Percentiles rank a stretch among this genome's conserved stretches.
Evolutionary conservation across 495 filamentous ascomycete species (phyloP).

Genomic region (Penicilliopsis zonata): DNA sequence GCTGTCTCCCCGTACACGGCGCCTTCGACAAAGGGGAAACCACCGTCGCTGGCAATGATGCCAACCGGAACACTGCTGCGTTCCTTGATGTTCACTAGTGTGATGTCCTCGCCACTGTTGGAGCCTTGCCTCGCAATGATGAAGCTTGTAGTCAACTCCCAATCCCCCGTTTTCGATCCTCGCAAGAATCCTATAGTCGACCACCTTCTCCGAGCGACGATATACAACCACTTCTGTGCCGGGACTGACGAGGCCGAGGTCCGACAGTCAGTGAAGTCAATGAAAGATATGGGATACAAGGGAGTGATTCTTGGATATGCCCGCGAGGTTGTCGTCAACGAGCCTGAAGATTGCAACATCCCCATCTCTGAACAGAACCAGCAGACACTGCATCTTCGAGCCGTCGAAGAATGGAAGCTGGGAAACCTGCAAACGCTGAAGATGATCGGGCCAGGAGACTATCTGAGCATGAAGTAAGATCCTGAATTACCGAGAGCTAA

Average conservation of each 20-base stretch:
- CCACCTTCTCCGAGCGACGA: slow-evolving; percentile 56
- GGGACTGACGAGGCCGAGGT: slow-evolving; percentile 58
- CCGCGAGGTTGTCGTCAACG: slow-evolving; percentile 54
- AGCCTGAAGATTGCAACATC: slow-evolving; percentile 15
- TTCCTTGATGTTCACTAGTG: slow-evolving; percentile 56
- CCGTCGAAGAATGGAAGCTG: slow-evolving; percentile 44
- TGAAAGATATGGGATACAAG: slow-evolving; percentile 56
- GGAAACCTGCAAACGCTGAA: slow-evolving; percentile 59
- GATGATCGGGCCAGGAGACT: slow-evolving; percentile 55
- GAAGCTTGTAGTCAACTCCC: slow-evolving; percentile 50
- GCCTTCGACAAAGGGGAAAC: slow-evolving; percentile 1
- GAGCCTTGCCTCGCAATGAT: slow-evolving; percentile 48
- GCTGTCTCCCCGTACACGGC: neutral
- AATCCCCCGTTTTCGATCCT: slow-evolving; percentile 41
- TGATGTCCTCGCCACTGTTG: slow-evolving; percentile 67
- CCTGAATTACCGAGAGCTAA: neutral
- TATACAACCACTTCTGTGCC: slow-evolving; percentile 79
- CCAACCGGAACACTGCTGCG: slow-evolving; percentile 58
- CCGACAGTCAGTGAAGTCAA: slow-evolving; percentile 37
- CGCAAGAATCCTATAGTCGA: slow-evolving; percentile 44
- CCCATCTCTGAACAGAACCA: slow-evolving; percentile 12
- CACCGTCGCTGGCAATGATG: slow-evolving; percentile 49
- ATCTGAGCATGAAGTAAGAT: slow-evolving; percentile 59
- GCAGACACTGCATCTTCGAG: slow-evolving; percentile 15
- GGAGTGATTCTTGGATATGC: slow-evolving; percentile 74